These are phyloP conservation scores for Gossypium stocksii DNA, from an alignment of 345 rosid species.

Conservation along the genomic window DNA sequence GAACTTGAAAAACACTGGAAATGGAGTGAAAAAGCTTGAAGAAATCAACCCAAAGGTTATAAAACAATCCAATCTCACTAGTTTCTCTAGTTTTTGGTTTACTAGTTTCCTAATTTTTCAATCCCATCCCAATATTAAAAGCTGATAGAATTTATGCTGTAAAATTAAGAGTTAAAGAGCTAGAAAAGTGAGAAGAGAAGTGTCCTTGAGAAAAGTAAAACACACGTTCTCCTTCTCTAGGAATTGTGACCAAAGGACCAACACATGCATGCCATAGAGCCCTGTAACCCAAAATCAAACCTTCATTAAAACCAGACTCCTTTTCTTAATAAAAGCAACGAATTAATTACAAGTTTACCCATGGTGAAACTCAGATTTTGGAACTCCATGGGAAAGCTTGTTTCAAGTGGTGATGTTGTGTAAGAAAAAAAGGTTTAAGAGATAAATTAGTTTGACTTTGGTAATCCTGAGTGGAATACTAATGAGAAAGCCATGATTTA, in stretches of 20 bases:
- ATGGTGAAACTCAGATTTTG: neutral
- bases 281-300: conserved; percentile 13
- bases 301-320: neutral
- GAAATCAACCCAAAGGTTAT: no score
- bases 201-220: conserved; percentile 72
- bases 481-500: no score
- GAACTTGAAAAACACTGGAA: no score
- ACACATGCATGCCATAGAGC: conserved; percentile 97
- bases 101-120: no score
- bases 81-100: no score
- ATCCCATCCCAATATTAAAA: no score
- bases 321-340: neutral
- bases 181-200: neutral
- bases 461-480: neutral
- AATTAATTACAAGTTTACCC: neutral
- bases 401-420: neutral
- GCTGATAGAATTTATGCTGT: no score
- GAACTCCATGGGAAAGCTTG: neutral
- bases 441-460: neutral
- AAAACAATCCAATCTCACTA: no score
- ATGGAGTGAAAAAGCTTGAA: no score
- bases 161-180: no score
- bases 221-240: conserved; percentile 30
- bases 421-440: neutral
- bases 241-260: conserved; percentile 69